Evolutionary conservation across 2,329 filamentous ascomycete genomes (phyloP), one percentile per base, ranked within the genome.

Genomic region (Ophiostoma perfectum): DNA sequence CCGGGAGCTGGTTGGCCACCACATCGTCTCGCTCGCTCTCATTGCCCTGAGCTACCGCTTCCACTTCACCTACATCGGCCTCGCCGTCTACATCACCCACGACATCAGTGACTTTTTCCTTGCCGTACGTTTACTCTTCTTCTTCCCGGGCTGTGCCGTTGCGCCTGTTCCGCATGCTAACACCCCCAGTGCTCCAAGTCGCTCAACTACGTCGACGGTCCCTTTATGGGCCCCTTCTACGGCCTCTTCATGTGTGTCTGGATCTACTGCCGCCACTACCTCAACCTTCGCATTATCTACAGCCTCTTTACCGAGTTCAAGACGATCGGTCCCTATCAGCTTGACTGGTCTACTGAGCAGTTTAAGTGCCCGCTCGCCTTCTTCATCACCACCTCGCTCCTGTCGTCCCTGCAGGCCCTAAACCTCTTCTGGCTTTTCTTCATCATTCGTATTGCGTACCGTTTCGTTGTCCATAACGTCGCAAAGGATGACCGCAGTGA

Each of bases 31-130:
- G 27, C 81, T 98, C 70, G 81, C 88, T 27, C 84, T 98, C 74
- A 97, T 98, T 73, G 89, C 80, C 69, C 81, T 94, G 75, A 95
- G 91, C 81, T 98, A 97, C 80, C 88, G 92, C 70, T 98, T 97
- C 82, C 93, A 98, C 80, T 98, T 97, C 78, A 96, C 93, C 27
- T 94, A 97, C 79, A 96, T 98, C 77, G 93, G 93, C 39, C 80
- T 97, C 68, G 91, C 92, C 27, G 92, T 98, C 45, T 98, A 97
- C 79, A 92, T 95, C 71, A 97, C 93, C 9, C 92, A 96, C 78
- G 93, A 98, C 76, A 91, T 97, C 71, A 93, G 89, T 70, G 93
- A 97, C 78, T 97, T 97, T 80, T 97, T 97, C 86, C 85, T 97
- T 62, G 93, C 94, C 49, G 91, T 93, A 86, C 80, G 89, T 80